phyloP scores from a whole-genome alignment of 164 flowering plant species.

The Tetrastigma voinierianum region DNA sequence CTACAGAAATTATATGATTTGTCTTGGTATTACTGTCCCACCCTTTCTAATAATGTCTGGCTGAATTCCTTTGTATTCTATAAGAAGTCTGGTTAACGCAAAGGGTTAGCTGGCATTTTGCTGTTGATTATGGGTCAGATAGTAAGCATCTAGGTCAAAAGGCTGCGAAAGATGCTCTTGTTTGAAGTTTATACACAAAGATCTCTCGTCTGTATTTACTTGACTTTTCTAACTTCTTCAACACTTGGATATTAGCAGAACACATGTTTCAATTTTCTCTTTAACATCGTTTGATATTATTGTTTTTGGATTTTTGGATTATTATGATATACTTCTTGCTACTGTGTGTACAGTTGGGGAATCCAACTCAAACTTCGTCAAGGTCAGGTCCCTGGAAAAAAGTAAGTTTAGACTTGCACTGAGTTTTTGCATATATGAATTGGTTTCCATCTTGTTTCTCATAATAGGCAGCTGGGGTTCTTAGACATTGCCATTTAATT shows the following conservation, averaged over 20 bases:
- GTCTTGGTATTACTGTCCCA: too few relatives aligned
- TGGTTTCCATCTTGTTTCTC: background rate
- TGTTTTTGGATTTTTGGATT: background rate
- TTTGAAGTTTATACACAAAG: background rate
- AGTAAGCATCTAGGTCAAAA: too few relatives aligned
- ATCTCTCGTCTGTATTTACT: background rate
- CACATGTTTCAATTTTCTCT: background rate
- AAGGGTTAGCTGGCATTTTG: too few relatives aligned
- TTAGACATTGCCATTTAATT: background rate
- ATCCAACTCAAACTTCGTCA: slow-evolving; percentile 23
- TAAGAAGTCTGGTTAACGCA: too few relatives aligned
- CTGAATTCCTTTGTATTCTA: too few relatives aligned
- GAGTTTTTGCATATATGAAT: background rate
- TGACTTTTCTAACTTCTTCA: background rate
- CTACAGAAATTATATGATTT: too few relatives aligned
- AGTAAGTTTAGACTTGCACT: slow-evolving; percentile 11
- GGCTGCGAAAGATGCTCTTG: too few relatives aligned
- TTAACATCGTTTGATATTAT: background rate
- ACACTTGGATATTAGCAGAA: background rate
- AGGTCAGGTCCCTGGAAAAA: slow-evolving; percentile 45
- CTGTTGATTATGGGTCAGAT: too few relatives aligned
- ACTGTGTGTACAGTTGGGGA: slow-evolving; percentile 21
- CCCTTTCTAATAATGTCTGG: too few relatives aligned
- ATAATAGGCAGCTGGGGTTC: background rate
- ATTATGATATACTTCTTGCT: background rate